phyloP scores from a whole-genome alignment of 2,329 filamentous ascomycete species.

The Polychaeton citri region DNA sequence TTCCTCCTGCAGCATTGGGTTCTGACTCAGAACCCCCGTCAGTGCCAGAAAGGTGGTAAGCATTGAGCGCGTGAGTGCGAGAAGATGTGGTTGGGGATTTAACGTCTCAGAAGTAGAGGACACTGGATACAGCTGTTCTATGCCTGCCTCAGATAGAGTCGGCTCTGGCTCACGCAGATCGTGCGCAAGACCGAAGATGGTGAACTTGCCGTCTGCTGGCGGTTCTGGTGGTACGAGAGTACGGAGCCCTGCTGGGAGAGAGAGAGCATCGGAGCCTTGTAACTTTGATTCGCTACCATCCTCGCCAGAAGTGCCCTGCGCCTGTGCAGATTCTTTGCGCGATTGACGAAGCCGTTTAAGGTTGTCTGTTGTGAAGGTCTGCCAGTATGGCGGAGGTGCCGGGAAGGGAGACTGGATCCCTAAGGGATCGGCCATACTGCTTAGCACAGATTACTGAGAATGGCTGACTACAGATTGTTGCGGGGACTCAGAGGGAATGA shows the following conservation, averaged over 20 bases:
- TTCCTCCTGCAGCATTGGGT: conserved; percentile 48
- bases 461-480: too few species aligned
- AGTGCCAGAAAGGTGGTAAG: conserved; percentile 84
- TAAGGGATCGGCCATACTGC: conserved; percentile 46
- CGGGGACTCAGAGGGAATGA: neutral
- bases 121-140: conserved; percentile 53
- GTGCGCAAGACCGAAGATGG: conserved; percentile 58
- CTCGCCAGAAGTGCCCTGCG: conserved; percentile 8
- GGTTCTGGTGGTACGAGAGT: conserved; percentile 68
- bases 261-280: conserved; percentile 18
- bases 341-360: conserved; percentile 39
- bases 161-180: conserved; percentile 48
- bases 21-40: conserved; percentile 54
- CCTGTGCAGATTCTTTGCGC: conserved; percentile 12
- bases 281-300: conserved; percentile 7
- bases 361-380: conserved; percentile 70
- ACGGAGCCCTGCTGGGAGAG: conserved; percentile 57
- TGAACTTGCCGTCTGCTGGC: conserved; percentile 57
- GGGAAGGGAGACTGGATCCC: conserved; percentile 55
- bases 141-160: conserved; percentile 55
- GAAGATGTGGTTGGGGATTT: conserved; percentile 37
- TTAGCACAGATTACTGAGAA: too few species aligned
- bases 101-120: conserved; percentile 26
- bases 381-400: conserved; percentile 80
- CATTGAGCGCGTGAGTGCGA: conserved; percentile 72